phyloP scores from a whole-genome alignment of 192 early-diverging fungal genomes.

The Coemansia sp. region DNA sequence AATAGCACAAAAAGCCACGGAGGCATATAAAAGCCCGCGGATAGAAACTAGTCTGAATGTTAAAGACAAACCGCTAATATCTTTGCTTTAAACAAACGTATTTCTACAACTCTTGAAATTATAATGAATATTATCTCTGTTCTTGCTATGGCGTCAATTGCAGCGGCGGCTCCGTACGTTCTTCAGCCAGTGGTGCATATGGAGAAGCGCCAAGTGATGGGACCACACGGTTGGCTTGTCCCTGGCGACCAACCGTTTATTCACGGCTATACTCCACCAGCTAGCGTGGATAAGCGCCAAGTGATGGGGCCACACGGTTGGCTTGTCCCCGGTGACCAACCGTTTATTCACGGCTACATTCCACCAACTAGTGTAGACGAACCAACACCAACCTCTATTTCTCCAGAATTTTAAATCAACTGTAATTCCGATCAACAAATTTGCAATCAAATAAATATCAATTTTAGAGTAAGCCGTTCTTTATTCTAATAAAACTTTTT shows the following conservation, averaged over 20 bases:
- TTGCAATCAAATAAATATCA: too few relatives aligned
- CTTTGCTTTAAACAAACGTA: too few relatives aligned
- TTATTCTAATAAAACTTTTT: too few relatives aligned
- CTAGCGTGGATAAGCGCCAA: background rate
- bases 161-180: background rate
- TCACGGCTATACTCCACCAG: background rate
- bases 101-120: background rate
- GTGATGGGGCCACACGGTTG: background rate
- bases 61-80: too few relatives aligned
- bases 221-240: background rate
- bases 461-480: too few relatives aligned
- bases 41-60: too few relatives aligned
- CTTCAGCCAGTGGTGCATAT: background rate
- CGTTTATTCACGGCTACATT: background rate
- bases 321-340: background rate
- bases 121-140: background rate
- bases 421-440: too few relatives aligned
- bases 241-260: background rate
- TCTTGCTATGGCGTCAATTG: constrained; percentile 12
- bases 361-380: background rate
- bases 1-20: background rate
- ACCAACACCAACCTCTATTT: background rate
- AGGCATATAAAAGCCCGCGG: background rate
- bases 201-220: background rate
- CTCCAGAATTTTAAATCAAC: too few relatives aligned